These are phyloP conservation scores for Ogataea allantospora DNA, from an alignment of 805 yeast species.

Conservation along the genomic window DNA sequence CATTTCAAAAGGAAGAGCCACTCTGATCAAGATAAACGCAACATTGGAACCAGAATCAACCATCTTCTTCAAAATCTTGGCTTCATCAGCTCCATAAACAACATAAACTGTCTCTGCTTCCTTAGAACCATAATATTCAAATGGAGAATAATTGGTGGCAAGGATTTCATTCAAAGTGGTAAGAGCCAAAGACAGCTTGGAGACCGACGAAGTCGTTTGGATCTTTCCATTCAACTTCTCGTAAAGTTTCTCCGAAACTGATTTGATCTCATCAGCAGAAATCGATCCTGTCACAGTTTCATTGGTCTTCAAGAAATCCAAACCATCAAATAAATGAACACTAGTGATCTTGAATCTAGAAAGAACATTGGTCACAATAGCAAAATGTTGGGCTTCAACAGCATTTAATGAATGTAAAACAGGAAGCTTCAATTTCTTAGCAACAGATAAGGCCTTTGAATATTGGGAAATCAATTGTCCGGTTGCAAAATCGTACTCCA, in stretches of 20 bases:
- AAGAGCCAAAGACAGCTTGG: slow-evolving; percentile 46
- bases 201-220: slow-evolving; percentile 26
- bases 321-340: slow-evolving; percentile 79
- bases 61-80: slow-evolving; percentile 49
- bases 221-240: slow-evolving; percentile 27
- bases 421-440: slow-evolving; percentile 61
- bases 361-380: slow-evolving; percentile 62
- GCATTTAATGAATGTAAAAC: slow-evolving; percentile 65
- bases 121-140: slow-evolving; percentile 66
- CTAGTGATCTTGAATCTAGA: slow-evolving; percentile 64
- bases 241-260: slow-evolving; percentile 39
- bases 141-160: slow-evolving; percentile 54
- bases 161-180: slow-evolving; percentile 49
- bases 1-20: slow-evolving; percentile 77
- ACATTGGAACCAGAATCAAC: slow-evolving; percentile 41
- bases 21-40: slow-evolving; percentile 70
- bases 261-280: slow-evolving; percentile 42
- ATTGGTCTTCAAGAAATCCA: slow-evolving; percentile 54
- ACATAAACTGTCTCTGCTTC: slow-evolving; percentile 76
- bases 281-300: slow-evolving; percentile 45
- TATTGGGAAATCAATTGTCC: slow-evolving; percentile 63
- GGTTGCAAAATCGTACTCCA: slow-evolving; percentile 59
- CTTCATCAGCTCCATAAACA: slow-evolving; percentile 70
- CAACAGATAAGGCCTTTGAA: slow-evolving; percentile 56
- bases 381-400: slow-evolving; percentile 63